Base-by-base conservation (phyloP, 192 early-diverging fungal genomes). In the Thamnidium elegans region DNA sequence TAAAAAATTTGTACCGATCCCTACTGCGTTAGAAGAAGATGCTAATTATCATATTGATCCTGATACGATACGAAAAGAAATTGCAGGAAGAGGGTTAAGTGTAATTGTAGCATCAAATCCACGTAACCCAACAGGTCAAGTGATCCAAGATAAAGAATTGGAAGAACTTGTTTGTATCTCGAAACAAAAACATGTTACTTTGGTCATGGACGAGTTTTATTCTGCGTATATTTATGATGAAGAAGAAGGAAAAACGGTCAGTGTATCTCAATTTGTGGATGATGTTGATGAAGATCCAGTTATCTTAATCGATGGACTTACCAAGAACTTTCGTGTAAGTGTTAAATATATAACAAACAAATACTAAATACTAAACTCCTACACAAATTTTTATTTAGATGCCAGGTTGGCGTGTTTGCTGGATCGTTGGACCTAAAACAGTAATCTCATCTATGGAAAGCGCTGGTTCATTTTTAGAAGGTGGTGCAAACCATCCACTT, bases 171-270 rank as follows among this genome's bases (percentile, higher is more conserved):
- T 80, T 4, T 50, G 65, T 1, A 67, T 82, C 21, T 76, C 71
- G 1, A 68, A 70, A 39, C 69, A 75, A 13, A 67, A 61, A 36
- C 78, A 80, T 48, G 72, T 76, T 17, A 80, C 78, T 1, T 43
- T 82, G 48, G 82, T 84, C 4, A 56, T 82, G 72, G 80, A 82
- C 61, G 80, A 82, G 43, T 84, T 84, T 47, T 84, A 84, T 67
- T 78, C 75, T 1, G 74, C 74, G 11, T 84, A 84, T 55, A 81
- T 84, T 23, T 84, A 84, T 69, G 54, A 58, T 7, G 63, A 76
- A 26, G 69, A 65, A 21, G 47, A 63, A 17, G 82, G 82, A 20
- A 58, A 69, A 10, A 71, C 69, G 8, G 73, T 81, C 30, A 78
- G 75, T 26, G 67, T 75, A n/a, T 66, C 75, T 10, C 69, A 73